Evolutionary conservation across 208 protist genomes (phyloP).

Genomic region (Wallacemonas rigidus): DNA sequence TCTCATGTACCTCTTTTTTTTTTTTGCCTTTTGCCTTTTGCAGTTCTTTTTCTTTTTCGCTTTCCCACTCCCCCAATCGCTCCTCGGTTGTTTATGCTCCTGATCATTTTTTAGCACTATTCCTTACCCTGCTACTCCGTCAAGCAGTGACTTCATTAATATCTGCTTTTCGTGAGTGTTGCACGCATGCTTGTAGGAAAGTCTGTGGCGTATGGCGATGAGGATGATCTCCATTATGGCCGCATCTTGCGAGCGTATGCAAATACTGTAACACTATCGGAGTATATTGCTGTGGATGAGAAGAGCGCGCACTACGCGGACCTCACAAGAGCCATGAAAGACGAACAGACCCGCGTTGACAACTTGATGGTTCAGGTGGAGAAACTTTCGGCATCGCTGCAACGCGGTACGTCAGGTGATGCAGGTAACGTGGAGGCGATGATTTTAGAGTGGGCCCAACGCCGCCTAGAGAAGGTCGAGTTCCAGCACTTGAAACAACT

Average conservation of each 20-base stretch:
- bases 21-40: no score
- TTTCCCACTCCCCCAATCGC: no score
- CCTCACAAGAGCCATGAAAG: neutral
- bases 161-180: neutral
- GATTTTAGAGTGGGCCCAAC: slow-evolving; percentile 13
- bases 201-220: slow-evolving; percentile 2
- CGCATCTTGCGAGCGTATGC: slow-evolving; percentile 1
- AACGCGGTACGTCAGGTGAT: neutral
- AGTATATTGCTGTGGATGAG: neutral
- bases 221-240: neutral
- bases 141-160: neutral
- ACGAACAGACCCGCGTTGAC: slow-evolving; percentile 8
- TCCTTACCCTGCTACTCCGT: neutral
- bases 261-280: slow-evolving; percentile 1
- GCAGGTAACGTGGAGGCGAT: slow-evolving; percentile 7
- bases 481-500: neutral
- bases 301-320: neutral
- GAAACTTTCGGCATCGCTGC: neutral
- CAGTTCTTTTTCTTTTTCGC: no score
- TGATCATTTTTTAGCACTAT: neutral
- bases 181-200: slow-evolving; percentile 7
- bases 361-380: neutral
- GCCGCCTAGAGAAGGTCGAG: slow-evolving; percentile 12
- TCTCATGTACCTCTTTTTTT: no score
- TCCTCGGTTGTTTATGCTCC: no score